A percentile compares a stretch with the other conserved stretches of the same genome.
phyloP scores from a whole-genome alignment of 2,329 filamentous ascomycete genomes.

The Pleomassaria siparia region DNA sequence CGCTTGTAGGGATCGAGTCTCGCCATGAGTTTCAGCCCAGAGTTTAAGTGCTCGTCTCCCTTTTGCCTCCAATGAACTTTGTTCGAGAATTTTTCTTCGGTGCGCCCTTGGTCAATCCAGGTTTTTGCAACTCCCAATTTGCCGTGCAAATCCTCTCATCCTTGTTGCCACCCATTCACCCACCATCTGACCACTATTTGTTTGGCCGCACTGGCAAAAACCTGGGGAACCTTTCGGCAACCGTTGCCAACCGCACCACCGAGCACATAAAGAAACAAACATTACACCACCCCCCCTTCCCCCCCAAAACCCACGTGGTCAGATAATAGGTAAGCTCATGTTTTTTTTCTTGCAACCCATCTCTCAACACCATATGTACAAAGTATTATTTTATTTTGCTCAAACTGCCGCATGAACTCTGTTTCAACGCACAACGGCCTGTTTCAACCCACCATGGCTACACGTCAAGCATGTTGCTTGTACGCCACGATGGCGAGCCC shows the following conservation, averaged over 20 bases:
- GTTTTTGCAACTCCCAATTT: neutral
- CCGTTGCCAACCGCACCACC: too few relatives aligned
- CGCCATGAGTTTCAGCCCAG: neutral
- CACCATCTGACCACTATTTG: too few relatives aligned
- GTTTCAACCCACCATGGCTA: neutral
- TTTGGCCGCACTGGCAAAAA: too few relatives aligned
- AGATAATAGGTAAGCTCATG: too few relatives aligned
- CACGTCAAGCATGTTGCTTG: neutral
- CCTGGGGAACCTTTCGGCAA: too few relatives aligned
- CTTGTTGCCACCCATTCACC: neutral
- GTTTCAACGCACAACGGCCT: neutral
- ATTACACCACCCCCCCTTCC: neutral
- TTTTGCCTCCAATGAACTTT: neutral
- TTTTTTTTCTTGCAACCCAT: too few relatives aligned
- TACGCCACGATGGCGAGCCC: neutral
- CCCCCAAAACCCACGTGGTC: too few relatives aligned
- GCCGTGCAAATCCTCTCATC: neutral
- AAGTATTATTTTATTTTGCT: too few relatives aligned
- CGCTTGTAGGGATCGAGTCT: slow-evolving; percentile 3
- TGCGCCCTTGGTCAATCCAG: neutral
- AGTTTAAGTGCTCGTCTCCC: neutral
- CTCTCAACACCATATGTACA: too few relatives aligned
- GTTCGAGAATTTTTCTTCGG: slow-evolving; percentile 1
- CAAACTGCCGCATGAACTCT: neutral
- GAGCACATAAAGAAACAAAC: too few relatives aligned